phyloP scores from a whole-genome alignment of 1,139 yeast species.

The Taphrina betulina region DNA sequence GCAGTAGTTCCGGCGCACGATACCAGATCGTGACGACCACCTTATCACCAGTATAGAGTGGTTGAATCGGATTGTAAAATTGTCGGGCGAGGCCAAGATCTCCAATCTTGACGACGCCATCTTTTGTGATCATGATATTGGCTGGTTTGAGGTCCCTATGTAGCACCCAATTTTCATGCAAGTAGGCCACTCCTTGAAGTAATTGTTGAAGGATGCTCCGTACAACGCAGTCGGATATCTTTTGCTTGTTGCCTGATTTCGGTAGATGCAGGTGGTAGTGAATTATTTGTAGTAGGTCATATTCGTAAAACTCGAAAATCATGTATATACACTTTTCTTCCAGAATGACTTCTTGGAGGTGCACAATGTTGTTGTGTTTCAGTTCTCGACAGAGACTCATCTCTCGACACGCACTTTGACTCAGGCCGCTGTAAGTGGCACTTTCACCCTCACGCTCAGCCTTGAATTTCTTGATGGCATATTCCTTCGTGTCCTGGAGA shows the following conservation, averaged over 20 bases:
- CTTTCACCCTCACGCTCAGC: constrained; percentile 91
- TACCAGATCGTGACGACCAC: constrained; percentile 99
- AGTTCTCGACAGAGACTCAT: constrained; percentile 83
- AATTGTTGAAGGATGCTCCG: constrained; percentile 91
- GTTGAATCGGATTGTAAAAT: constrained; percentile 83
- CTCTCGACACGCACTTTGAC: constrained; percentile 94
- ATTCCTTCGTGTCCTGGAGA: constrained; percentile 33
- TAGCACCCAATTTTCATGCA: constrained; percentile 93
- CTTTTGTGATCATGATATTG: constrained; percentile 88
- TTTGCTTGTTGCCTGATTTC: constrained; percentile 87
- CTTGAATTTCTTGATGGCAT: constrained; percentile 93
- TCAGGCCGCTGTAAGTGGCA: constrained; percentile 86
- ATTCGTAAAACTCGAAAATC: constrained; percentile 95
- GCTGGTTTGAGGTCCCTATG: constrained; percentile 98
- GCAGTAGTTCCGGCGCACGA: constrained; percentile 86
- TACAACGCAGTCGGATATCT: constrained; percentile 73
- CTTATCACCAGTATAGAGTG: constrained; percentile 89
- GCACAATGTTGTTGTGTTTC: constrained; percentile 73
- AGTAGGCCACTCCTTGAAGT: constrained; percentile 80
- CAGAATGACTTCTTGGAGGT: constrained; percentile 76
- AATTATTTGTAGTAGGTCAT: constrained; percentile 59
- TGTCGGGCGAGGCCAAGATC: constrained; percentile 92
- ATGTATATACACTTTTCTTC: constrained; percentile 89
- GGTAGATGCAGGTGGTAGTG: constrained; percentile 53
- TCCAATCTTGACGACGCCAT: constrained; percentile 85